Percentiles rank a stretch among this genome's conserved stretches.
These are phyloP conservation scores for Iris pallida DNA, from an alignment of 116 monocot species.

Conservation along the genomic window DNA sequence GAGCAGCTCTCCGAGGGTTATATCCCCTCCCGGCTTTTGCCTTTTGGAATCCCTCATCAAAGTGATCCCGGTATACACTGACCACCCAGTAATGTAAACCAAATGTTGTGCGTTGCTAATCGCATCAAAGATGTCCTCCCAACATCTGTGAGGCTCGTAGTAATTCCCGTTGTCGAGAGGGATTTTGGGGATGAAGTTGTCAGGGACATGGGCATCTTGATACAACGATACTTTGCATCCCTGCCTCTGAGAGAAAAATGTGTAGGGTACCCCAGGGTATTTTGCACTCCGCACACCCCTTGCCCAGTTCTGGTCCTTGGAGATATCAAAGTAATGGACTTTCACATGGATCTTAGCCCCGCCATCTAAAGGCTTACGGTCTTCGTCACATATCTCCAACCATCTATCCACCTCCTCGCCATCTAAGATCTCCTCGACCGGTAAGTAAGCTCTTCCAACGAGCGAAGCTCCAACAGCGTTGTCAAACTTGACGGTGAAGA, in stretches of 20 bases:
- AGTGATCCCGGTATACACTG: conserved; percentile 28
- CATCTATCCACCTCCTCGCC: conserved; percentile 23
- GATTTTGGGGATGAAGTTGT: conserved; percentile 19
- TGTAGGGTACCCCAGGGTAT: conserved; percentile 29
- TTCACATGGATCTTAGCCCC: conserved; percentile 35
- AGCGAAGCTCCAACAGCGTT: conserved; percentile 29
- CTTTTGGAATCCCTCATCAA: conserved; percentile 22
- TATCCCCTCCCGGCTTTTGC: conserved; percentile 16
- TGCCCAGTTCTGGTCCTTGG: conserved; percentile 27
- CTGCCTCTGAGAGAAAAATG: conserved; percentile 27
- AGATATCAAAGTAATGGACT: conserved; percentile 19
- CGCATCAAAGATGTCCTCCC: conserved; percentile 42
- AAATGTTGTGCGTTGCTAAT: conserved; percentile 25
- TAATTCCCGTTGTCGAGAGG: conserved; percentile 10
- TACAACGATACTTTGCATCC: conserved; percentile 32
- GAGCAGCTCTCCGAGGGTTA: conserved; percentile 31
- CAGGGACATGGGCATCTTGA: conserved; percentile 33
- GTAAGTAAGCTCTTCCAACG: conserved; percentile 33
- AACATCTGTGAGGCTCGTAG: conserved; percentile 35
- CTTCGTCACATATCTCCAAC: conserved; percentile 25
- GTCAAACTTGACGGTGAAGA: conserved; percentile 36
- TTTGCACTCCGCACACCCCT: conserved; percentile 13
- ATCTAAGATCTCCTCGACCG: conserved; percentile 15
- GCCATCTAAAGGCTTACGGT: conserved; percentile 12
- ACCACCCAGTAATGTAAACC: conserved; percentile 43